Evolutionary conservation across 345 rosid genomes (phyloP), one percentile per base, ranked within the genome.

Genomic region (Erucastrum elatum): DNA sequence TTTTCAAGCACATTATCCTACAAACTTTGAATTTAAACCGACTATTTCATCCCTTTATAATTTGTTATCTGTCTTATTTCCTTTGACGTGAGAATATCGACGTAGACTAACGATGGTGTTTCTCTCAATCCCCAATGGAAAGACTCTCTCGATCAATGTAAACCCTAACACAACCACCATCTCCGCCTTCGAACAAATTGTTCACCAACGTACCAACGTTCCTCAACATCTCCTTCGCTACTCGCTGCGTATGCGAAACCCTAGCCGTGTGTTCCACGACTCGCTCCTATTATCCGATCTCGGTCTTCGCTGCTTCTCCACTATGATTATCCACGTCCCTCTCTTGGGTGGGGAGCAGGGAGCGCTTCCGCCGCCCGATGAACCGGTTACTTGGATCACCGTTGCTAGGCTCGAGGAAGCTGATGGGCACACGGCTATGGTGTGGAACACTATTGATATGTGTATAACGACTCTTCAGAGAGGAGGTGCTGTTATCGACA

Each of bases 111-210:
- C 37, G 37, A 89, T 90, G 96, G 92, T 93, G 64, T 88, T 89
- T 70, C 21, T 91, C 8, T 75, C 89, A 71, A 46, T 84, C 4
- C 94, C 94, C 11, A 80, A 78, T 66, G 79, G 85, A 53, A 83
- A 82, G 58, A 90, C 90, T 11, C 49, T 89, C 0, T 81, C 83
- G 65, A 21, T 93, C 4, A 71, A 87, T 63, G 67, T 87, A 0
- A 82, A 85, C 75, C 93, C 97, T 41, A 77, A 65, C 41, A 58
- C 86, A 77, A 80, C 94, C 74, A 87, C 93, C 10, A 79, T 90
- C 79, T 64, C 66, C 62, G 80, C 75, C 71, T 90, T 91, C 75
- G 86, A 87, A 21, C 85, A 68, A 75, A 76, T 83, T 31, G 82
- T 87, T 64, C 81, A 87, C 74, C 82, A 67, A 21, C 81, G 74